Evolutionary conservation across 768 basidiomycete species (phyloP).

Genomic region (Russula dissimulans): DNA sequence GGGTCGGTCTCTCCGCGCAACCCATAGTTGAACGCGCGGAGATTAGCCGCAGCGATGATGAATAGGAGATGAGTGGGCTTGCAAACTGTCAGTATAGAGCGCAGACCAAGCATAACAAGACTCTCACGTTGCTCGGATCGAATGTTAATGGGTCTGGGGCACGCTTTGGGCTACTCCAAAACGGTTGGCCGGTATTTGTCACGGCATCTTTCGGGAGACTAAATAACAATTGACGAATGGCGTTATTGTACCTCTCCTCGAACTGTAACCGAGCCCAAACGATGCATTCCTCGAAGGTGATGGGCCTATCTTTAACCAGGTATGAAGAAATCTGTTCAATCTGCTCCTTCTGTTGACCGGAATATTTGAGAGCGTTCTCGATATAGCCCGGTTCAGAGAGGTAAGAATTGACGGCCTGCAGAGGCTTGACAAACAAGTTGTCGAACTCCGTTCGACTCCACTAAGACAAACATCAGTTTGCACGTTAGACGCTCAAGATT

Average conservation of each 20-base stretch:
- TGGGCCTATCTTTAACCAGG: conserved; percentile 85
- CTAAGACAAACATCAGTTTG: conserved; percentile 30
- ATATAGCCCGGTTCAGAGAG: conserved; percentile 94
- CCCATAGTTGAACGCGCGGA: conserved; percentile 98
- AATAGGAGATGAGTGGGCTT: conserved; percentile 82
- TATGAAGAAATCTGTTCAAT: conserved; percentile 81
- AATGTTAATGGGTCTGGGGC: conserved; percentile 88
- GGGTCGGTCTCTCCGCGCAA: conserved; percentile 82
- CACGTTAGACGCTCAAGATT: background rate
- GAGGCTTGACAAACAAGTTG: conserved; percentile 85
- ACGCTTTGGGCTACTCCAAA: conserved; percentile 99
- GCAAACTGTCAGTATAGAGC: background rate
- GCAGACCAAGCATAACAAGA: background rate
- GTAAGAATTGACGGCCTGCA: conserved; percentile 91
- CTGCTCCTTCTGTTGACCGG: conserved; percentile 86
- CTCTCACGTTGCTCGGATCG: conserved; percentile 74
- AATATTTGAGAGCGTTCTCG: conserved; percentile 83
- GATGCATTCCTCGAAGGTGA: conserved; percentile 96
- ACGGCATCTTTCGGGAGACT: conserved; percentile 92
- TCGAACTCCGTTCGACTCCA: conserved; percentile 95
- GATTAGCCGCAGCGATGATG: conserved; percentile 87
- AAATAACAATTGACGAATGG: conserved; percentile 86
- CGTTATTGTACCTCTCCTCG: conserved; percentile 87
- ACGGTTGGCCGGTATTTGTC: conserved; percentile 88
- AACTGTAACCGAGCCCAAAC: conserved; percentile 94